Conservation (phyloP, 495 filamentous ascomycete genomes). For the Tetracladium marchalianum region DNA sequence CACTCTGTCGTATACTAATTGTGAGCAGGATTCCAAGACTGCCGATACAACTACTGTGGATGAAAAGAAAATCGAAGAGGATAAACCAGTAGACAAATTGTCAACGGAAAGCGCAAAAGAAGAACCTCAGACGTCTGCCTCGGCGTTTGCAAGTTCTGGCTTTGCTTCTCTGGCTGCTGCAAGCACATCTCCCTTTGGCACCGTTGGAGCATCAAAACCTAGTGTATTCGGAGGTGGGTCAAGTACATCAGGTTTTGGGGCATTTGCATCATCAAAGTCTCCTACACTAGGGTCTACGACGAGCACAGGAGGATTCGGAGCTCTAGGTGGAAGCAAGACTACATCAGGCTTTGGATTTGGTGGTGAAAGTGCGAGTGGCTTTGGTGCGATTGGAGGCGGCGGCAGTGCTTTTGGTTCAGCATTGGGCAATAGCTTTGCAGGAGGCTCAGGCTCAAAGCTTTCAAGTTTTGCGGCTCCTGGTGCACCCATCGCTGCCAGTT, state of each 20-base stretch:
- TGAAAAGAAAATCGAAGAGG: slow-evolving; percentile 15
- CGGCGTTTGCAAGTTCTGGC: slow-evolving; percentile 38
- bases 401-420: slow-evolving; percentile 18
- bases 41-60: background rate
- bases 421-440: slow-evolving; percentile 35
- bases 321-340: slow-evolving; percentile 9
- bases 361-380: slow-evolving; percentile 17
- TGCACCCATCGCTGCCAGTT: slow-evolving; percentile 37
- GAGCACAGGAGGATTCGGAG: slow-evolving; percentile 10
- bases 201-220: slow-evolving; percentile 27
- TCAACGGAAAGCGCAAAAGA: background rate
- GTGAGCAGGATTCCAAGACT: slow-evolving; percentile 1
- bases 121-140: slow-evolving; percentile 27
- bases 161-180: slow-evolving; percentile 41
- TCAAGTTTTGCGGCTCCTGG: slow-evolving; percentile 61
- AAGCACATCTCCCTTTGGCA: slow-evolving; percentile 38
- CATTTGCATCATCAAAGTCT: slow-evolving; percentile 8
- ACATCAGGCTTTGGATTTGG: slow-evolving; percentile 24
- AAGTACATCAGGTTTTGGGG: slow-evolving; percentile 16
- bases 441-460: slow-evolving; percentile 43
- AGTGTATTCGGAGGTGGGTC: slow-evolving; percentile 23
- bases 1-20: slow-evolving; percentile 2
- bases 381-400: slow-evolving; percentile 24
- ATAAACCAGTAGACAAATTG: slow-evolving; percentile 8
- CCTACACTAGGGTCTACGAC: slow-evolving; percentile 4